Evolutionary conservation across 768 basidiomycete genomes (phyloP).

Genomic region (Collybiopsis confluens): DNA sequence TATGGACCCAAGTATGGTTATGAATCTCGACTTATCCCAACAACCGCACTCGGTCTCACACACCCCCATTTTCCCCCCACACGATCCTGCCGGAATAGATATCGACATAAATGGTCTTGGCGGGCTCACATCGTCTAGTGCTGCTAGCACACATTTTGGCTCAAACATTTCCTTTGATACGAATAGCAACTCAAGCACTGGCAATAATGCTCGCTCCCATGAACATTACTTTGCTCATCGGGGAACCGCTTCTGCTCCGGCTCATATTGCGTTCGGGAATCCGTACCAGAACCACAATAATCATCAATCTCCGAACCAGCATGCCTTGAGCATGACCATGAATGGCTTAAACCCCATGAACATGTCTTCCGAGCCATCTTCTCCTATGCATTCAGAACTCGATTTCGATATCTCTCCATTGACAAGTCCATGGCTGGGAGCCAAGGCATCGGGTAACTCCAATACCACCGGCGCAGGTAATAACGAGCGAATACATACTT

Average conservation of each 20-base stretch:
- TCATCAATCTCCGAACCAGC: not conserved
- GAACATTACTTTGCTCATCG: conserved; percentile 28
- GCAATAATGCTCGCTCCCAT: not conserved
- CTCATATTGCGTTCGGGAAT: conserved; percentile 62
- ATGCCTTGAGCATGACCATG: not conserved
- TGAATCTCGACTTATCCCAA: not conserved
- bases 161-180: not conserved
- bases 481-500: not conserved
- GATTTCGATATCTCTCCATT: conserved; percentile 77
- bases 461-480: not conserved
- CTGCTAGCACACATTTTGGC: not conserved
- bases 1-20: not conserved
- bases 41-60: conserved; percentile 20
- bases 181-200: not conserved
- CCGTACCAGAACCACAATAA: not conserved
- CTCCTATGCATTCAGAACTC: conserved; percentile 47
- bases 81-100: conserved; percentile 8
- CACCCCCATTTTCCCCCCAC: conserved; percentile 21
- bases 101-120: not conserved
- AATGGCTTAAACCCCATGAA: not conserved
- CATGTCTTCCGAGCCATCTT: conserved; percentile 25
- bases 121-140: not conserved
- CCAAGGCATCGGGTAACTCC: conserved; percentile 25
- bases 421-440: conserved; percentile 77
- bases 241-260: conserved; percentile 62